These are phyloP conservation scores for Leccinum disarticulatum DNA, from an alignment of 768 basidiomycete genomes.

Conservation along the genomic window DNA sequence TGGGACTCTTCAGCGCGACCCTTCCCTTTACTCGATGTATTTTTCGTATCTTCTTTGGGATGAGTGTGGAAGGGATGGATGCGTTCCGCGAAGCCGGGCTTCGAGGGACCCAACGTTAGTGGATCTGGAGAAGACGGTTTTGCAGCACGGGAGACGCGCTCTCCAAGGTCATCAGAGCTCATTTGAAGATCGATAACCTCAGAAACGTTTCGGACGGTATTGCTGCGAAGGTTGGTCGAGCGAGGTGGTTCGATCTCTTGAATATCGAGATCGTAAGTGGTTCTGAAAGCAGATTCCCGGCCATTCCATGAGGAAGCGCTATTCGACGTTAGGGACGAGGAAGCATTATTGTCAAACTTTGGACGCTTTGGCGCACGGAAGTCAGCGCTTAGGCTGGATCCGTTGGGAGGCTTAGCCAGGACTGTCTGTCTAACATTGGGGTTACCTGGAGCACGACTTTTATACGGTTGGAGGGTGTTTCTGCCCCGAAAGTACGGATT, in stretches of 20 bases:
- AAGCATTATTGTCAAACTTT: constrained; percentile 13
- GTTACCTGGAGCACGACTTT: constrained; percentile 15
- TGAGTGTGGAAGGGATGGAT: constrained; percentile 23
- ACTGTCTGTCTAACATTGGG: constrained; percentile 24
- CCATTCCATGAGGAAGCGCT: background rate
- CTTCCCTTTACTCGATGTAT: constrained; percentile 24
- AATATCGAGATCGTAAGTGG: constrained; percentile 21
- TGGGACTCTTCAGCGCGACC: constrained; percentile 15
- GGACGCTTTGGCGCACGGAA: constrained; percentile 23
- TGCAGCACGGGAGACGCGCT: constrained; percentile 14
- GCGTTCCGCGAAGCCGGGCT: background rate
- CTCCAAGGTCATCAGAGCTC: constrained; percentile 25
- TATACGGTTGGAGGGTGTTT: background rate
- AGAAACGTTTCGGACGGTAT: constrained; percentile 10
- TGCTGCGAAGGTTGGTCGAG: background rate
- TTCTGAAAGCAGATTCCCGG: background rate
- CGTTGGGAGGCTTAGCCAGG: constrained; percentile 10
- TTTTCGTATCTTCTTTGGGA: constrained; percentile 11
- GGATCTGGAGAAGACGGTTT: constrained; percentile 29
- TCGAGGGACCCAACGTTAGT: background rate
- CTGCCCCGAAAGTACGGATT: constrained; percentile 11
- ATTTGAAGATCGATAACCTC: constrained; percentile 23
- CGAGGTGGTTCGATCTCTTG: constrained; percentile 16
- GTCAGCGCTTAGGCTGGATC: background rate
- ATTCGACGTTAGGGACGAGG: background rate